Evolutionary conservation across 2,329 filamentous ascomycete genomes (phyloP).

Genomic region (Penicillium corylophilum): DNA sequence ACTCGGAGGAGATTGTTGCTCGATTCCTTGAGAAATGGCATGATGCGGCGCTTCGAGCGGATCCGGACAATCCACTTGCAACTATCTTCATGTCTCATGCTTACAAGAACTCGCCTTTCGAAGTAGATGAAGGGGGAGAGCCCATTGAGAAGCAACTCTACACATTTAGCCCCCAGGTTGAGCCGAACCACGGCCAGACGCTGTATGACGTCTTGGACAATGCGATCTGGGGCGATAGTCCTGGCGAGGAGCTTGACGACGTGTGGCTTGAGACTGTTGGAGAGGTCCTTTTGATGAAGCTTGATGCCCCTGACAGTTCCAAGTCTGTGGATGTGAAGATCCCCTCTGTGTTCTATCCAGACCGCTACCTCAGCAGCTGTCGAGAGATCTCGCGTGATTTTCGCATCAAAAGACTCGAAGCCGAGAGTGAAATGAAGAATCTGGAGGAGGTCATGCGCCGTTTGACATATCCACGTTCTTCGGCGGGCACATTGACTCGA

Average conservation of each 20-base stretch:
- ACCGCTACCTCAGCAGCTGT: conserved; percentile 59
- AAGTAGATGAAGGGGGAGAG: conserved; percentile 23
- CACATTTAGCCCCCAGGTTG: conserved; percentile 39
- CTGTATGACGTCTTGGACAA: conserved; percentile 57
- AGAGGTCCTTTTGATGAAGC: conserved; percentile 56
- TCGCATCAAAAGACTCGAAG: conserved; percentile 39
- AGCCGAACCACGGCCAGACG: conserved; percentile 41
- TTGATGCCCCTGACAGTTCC: conserved; percentile 37
- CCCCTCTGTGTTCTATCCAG: conserved; percentile 56
- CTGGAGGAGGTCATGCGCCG: conserved; percentile 33
- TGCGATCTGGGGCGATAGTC: conserved; percentile 48
- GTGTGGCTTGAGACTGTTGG: conserved; percentile 51
- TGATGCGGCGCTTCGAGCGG: conserved; percentile 43
- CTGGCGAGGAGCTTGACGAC: conserved; percentile 42
- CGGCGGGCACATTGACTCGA: conserved; percentile 23
- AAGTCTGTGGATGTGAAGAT: conserved; percentile 49
- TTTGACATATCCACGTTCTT: conserved; percentile 27
- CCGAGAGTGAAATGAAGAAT: conserved; percentile 32
- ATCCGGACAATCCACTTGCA: conserved; percentile 42
- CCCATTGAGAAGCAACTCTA: conserved; percentile 40
- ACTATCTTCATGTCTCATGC: conserved; percentile 50
- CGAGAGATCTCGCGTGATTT: conserved; percentile 49
- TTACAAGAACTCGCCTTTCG: conserved; percentile 35
- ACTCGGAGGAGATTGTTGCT: conserved; percentile 38
- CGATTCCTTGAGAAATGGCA: conserved; percentile 54